A percentile compares a stretch with the other conserved stretches of the same genome.
Conservation (phyloP, 2,329 filamentous ascomycete genomes). For the Venturia aucupariae region DNA sequence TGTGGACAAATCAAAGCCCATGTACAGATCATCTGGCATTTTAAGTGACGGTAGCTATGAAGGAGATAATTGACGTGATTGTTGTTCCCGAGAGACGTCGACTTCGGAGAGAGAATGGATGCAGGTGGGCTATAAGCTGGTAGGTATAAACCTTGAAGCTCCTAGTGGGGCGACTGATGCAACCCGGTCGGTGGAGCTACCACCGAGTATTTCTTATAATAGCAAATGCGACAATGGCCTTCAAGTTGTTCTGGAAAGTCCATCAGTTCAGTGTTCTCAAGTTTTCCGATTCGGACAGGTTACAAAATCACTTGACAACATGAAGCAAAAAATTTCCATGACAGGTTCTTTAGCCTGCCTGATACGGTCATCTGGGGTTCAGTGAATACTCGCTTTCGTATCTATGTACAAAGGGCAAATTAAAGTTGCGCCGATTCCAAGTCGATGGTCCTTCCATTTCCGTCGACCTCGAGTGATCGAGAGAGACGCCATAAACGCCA, state of each 20-base stretch:
- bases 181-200: not conserved
- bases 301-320: too few relatives aligned
- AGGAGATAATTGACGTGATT: not conserved
- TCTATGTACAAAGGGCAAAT: not conserved
- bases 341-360: too few relatives aligned
- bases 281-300: too few relatives aligned
- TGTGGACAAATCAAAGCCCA: conserved; percentile 93
- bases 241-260: not conserved
- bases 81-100: not conserved
- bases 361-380: too few relatives aligned
- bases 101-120: not conserved
- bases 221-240: not conserved
- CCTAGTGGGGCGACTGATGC: not conserved
- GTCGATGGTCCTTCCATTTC: not conserved
- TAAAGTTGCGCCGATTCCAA: not conserved
- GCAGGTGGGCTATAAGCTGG: not conserved
- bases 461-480: not conserved
- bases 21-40: conserved; percentile 50
- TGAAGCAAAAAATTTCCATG: too few relatives aligned
- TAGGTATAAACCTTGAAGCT: not conserved
- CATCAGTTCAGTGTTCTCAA: too few relatives aligned
- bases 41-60: not conserved
- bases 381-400: too few relatives aligned
- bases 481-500: not conserved
- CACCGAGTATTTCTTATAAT: not conserved